Evolutionary conservation across 345 rosid genomes (phyloP).

Genomic region (Euclidium syriacum): DNA sequence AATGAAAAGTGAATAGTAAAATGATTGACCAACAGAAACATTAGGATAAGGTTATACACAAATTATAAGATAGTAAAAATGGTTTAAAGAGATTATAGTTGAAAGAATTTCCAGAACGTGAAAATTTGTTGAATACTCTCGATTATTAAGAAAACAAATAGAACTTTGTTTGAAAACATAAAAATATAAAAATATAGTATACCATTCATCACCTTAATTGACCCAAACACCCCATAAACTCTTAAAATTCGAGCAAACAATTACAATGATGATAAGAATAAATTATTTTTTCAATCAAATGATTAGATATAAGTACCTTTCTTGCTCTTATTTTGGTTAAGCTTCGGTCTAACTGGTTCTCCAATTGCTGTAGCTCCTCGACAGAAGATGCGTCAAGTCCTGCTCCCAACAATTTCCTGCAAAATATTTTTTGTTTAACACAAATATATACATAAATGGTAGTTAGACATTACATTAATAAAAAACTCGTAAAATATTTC

Average conservation of each 20-base stretch:
- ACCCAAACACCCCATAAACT: neutral
- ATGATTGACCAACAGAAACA: no score
- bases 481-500: neutral
- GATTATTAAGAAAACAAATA: no score
- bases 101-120: no score
- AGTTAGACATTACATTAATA: neutral
- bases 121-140: no score
- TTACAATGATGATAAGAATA: neutral
- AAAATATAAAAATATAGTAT: no score
- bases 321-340: constrained; percentile 65
- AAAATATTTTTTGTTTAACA: neutral
- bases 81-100: no score
- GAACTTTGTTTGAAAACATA: no score
- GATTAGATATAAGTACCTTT: constrained; percentile 44
- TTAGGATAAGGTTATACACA: no score
- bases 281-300: neutral
- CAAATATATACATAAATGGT: neutral
- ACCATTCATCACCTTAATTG: no score
- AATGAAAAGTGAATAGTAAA: no score
- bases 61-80: no score
- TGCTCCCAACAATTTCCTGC: constrained; percentile 70
- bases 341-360: constrained; percentile 72
- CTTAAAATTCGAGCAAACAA: neutral
- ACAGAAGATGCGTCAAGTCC: constrained; percentile 59
- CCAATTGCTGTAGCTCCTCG: constrained; percentile 64